Evolutionary conservation across 192 early-diverging fungal genomes (phyloP), one percentile per base, ranked within the genome.

Genomic region (Bifiguratus adelaidae): DNA sequence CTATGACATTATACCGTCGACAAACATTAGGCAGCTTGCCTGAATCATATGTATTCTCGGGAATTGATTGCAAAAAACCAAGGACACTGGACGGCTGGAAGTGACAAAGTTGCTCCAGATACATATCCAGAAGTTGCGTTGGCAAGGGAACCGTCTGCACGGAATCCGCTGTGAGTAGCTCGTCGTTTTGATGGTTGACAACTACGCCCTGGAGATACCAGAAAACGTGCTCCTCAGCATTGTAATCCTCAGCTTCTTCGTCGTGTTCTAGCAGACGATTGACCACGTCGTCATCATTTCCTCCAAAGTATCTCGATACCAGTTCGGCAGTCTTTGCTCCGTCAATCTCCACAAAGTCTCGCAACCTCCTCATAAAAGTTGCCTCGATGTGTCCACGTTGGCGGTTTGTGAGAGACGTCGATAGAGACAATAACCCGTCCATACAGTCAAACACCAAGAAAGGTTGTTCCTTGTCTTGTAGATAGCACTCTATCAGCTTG

Each of bases 81-180:
- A 73, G 75, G 4, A 78, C 76, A 12, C 76, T 70, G 13, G 76
- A 70, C 0, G 76, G 76, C 49, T 78, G 73, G 45, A 75, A 78
- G 13, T 61, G 65, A 25, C 76, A 73, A 55, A 78, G 60, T 1
- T 75, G 56, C 19, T 70, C 68, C 27, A 78, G 62, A 49, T 78
- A 78, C n/a, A 61, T 58, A 42, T 74, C 76, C 28, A 75, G 76
- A 28, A 75, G 67, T 20, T 30, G 32, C 15, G 48, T 19, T 32
- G 36, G 48, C 4, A 53, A 41, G 32, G 55, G 30, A 19, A 36
- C 25, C 11, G 38, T 32, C 4, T 23, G 50, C 23, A 50, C 47
- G 1, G 48, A 41, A 15, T 44, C 36, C 3, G 28, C 55, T 24
- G 25, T 48, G 3, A 61, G 24, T 41, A 40, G 48, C 32, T 57